These are phyloP conservation scores for Neurospora discreta DNA, from an alignment of 495 filamentous ascomycete genomes.

Conservation along the genomic window DNA sequence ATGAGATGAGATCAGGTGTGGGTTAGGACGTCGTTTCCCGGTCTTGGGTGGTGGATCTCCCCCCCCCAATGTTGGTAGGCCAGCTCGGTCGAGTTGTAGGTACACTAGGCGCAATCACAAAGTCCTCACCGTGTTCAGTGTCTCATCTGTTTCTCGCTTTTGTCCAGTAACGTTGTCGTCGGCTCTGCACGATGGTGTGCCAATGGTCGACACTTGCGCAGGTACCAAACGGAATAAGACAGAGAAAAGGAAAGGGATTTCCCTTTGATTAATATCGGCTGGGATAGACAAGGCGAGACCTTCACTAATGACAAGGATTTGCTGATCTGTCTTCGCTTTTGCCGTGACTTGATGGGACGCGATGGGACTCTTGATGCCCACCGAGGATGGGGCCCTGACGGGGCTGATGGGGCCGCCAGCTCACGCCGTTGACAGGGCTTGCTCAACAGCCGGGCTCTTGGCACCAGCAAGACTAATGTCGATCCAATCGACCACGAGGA, in stretches of 20 bases:
- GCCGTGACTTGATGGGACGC: not conserved
- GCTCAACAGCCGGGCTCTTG: not conserved
- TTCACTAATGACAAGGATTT: not conserved
- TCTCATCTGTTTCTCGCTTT: not conserved
- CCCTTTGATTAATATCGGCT: not conserved
- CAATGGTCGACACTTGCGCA: not conserved
- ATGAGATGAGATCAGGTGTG: not conserved
- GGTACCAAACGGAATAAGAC: not conserved
- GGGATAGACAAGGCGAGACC: not conserved
- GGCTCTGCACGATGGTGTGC: not conserved
- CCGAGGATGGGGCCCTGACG: not conserved
- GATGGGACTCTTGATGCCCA: not conserved
- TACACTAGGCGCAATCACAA: not conserved
- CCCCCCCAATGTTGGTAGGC: not conserved
- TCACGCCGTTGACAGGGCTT: not conserved
- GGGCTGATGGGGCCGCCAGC: not conserved
- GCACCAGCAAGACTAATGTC: not conserved
- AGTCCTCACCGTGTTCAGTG: not conserved
- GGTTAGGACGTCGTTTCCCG: not conserved
- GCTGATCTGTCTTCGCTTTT: not conserved
- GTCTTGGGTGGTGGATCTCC: not conserved
- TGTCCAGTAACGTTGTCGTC: not conserved
- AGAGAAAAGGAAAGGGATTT: not conserved
- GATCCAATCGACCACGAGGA: not conserved
- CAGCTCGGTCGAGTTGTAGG: not conserved